Conservation (phyloP, 2,329 filamentous ascomycete genomes). For the Exophiala sp. region DNA sequence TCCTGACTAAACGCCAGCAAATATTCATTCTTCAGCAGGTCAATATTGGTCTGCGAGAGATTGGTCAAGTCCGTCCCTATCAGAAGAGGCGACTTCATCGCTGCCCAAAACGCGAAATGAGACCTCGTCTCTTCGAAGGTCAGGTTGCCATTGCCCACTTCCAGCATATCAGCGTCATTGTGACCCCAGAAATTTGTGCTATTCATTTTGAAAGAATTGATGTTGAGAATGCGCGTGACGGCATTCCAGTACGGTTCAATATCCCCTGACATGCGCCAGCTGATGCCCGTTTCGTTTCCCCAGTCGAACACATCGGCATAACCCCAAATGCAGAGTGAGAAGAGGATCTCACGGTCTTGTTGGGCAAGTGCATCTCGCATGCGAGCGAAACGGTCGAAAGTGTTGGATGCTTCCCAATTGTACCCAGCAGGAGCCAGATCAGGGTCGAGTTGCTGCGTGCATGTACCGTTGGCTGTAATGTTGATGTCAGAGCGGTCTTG, state of each 20-base stretch:
- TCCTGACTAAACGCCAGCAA: neutral
- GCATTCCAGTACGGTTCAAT: neutral
- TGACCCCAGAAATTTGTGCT: neutral
- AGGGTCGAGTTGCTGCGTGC: neutral
- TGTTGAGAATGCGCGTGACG: neutral
- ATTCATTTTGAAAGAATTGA: conserved; percentile 1
- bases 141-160: neutral
- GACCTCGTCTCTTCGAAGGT: neutral
- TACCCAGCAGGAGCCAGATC: neutral
- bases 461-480: neutral
- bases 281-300: neutral
- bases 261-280: neutral
- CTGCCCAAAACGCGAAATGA: neutral
- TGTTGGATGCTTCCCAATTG: neutral
- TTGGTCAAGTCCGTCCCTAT: neutral
- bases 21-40: neutral
- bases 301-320: neutral
- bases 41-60: neutral
- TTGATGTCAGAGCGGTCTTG: neutral
- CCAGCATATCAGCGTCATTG: neutral
- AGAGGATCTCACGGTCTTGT: neutral
- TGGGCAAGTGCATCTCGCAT: neutral
- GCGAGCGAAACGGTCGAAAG: neutral
- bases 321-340: neutral
- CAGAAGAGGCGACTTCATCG: neutral